Conservation (phyloP, 257 asterid genomes). For the Forsythia viridissima region DNA sequence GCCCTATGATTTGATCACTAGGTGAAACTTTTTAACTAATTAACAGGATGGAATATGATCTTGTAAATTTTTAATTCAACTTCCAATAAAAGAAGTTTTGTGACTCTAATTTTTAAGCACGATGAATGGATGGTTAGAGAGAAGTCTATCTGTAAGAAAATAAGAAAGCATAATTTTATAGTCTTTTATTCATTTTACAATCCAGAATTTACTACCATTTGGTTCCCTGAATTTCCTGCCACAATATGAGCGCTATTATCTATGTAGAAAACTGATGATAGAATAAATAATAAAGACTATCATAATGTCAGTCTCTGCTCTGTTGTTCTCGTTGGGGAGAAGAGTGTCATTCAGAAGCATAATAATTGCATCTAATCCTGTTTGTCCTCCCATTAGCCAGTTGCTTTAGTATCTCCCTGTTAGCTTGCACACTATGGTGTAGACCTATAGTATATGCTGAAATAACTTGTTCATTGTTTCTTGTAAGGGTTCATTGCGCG, state of each 20-base stretch:
- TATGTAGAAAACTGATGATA: neutral
- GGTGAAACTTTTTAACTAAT: neutral
- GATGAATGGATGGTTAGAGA: neutral
- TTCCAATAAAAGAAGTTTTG: neutral
- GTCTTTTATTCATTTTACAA: neutral
- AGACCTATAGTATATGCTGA: neutral
- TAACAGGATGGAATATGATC: neutral
- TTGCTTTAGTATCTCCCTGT: neutral
- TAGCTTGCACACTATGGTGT: neutral
- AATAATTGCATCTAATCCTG: neutral
- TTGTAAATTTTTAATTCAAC: neutral
- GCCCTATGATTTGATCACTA: neutral
- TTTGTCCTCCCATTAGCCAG: conserved; percentile 1
- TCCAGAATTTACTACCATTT: neutral
- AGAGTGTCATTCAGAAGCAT: neutral
- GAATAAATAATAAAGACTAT: neutral
- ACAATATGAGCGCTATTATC: neutral
- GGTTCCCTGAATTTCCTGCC: neutral
- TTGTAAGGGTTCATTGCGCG: neutral
- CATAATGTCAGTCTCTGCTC: neutral
- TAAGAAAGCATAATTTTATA: neutral
- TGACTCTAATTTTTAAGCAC: neutral
- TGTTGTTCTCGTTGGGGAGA: neutral
- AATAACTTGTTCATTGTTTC: neutral
- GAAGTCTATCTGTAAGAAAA: neutral